Evolutionary conservation across 163 green algal genomes (phyloP).

Genomic region (Scenedesmus sp.): DNA sequence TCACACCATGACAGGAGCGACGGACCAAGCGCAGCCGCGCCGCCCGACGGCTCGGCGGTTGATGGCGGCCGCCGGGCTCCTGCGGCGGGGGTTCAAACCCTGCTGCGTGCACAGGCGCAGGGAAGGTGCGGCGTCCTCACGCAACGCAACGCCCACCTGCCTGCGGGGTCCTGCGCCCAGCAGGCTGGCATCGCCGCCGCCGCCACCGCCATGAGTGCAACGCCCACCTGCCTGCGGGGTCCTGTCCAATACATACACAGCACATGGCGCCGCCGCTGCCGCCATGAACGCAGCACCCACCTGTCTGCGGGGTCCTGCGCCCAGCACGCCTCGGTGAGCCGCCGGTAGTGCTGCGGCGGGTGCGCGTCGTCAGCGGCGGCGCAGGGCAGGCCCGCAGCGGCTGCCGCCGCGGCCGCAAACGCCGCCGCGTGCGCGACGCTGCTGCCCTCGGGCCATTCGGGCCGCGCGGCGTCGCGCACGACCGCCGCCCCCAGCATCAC

Average conservation of each 20-base stretch:
- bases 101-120: too few species aligned
- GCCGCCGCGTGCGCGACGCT: not conserved
- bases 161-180: not conserved
- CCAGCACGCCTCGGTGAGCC: conserved; percentile 41
- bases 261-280: too few species aligned
- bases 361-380: not conserved
- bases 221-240: not conserved
- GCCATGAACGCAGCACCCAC: not conserved
- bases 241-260: conserved; percentile 8
- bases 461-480: conserved; percentile 4
- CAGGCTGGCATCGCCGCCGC: too few species aligned
- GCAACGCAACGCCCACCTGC: not conserved
- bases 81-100: too few species aligned
- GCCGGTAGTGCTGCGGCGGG: not conserved
- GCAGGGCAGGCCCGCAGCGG: not conserved
- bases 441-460: conserved; percentile 33
- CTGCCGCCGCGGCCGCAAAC: conserved; percentile 9
- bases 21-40: too few species aligned
- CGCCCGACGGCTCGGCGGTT: too few species aligned
- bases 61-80: too few species aligned
- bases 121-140: not conserved
- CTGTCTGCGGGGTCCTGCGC: conserved; percentile 24
- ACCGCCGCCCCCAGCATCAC: conserved; percentile 32
- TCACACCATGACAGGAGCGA: too few species aligned
- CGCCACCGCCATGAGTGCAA: too few species aligned